A percentile compares a stretch with the other conserved stretches of the same genome.
Evolutionary conservation across 768 basidiomycete genomes (phyloP).

Genomic region (Psilocybe tampanensis): DNA sequence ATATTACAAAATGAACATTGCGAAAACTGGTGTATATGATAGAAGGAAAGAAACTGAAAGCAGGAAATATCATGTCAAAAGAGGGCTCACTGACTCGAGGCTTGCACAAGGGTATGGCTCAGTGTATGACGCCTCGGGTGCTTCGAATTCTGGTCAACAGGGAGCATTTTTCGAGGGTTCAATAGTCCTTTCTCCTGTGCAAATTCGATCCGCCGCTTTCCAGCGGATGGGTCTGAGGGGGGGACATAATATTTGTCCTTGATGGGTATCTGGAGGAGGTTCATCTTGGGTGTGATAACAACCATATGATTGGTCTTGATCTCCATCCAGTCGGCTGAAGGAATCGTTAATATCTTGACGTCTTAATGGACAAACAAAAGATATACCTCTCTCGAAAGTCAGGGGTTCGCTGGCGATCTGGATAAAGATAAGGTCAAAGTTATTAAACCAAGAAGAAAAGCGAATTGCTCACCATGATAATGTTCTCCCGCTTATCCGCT

Average conservation of each 20-base stretch:
- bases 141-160: conserved; percentile 23
- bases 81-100: neutral
- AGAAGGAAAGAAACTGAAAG: too few relatives aligned
- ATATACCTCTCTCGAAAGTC: conserved; percentile 89
- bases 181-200: conserved; percentile 87
- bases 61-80: too few relatives aligned
- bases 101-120: conserved; percentile 6
- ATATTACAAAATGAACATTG: neutral
- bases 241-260: conserved; percentile 92
- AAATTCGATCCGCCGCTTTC: conserved; percentile 75
- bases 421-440: neutral
- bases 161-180: conserved; percentile 49
- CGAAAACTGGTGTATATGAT: too few relatives aligned
- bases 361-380: neutral
- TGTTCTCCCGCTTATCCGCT: conserved; percentile 93
- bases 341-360: neutral
- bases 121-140: conserved; percentile 15
- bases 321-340: conserved; percentile 95
- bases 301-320: conserved; percentile 97
- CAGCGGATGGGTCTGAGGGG: conserved; percentile 76
- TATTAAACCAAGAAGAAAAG: conserved; percentile 6
- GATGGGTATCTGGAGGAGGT: conserved; percentile 92
- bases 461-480: conserved; percentile 70
- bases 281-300: conserved; percentile 95
- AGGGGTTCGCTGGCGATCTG: conserved; percentile 91